Base-by-base conservation (phyloP, 2,329 filamentous ascomycete species). In the Neonectria coccinea region DNA sequence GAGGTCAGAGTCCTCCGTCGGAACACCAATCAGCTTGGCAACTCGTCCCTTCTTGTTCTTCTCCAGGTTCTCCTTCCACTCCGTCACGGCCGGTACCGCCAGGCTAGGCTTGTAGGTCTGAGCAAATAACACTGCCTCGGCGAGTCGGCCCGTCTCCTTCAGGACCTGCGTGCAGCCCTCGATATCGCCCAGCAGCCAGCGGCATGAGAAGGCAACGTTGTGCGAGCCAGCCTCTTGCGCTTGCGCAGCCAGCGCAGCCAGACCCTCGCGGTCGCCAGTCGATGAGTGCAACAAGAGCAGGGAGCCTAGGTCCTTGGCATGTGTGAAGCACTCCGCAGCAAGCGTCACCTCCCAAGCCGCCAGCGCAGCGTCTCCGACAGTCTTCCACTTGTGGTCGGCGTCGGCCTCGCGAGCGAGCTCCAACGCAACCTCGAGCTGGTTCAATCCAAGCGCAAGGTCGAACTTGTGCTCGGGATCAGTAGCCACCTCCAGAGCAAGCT, bases 301-400 rank as follows among this genome's bases (percentile, higher is more conserved):
- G 1, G 93, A 97, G 44, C 95, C 94, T 2, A 97, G 83, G 75
- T 99, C 96, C 75, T 93, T 96, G 50, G 94, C 94, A 63, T 96
- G 90, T 18, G 89, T 89, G 79, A 98, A 99, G 81, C 95, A 98
- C 79, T 98, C 93, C 53, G 96, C 91, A 0, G 96, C 96, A 2
- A 98, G 88, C 5, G 87, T 85, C 36, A 99, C 86, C 74, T 99
- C 91, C 96, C 95, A 99, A 1, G 84, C 91, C 10, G 89, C 82
- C 44, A 99, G 86, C 1, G 96, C 96, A 1, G 94, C 92, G 73
- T 99, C 96, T 65, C 96, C 96, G 5, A 99, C 93, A 4, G 89
- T 94, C 86, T 98, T 98, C 96, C 96, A 99, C 81, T 97, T 97
- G 82, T 98, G 95, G 78, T 98, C 96, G 1, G 90, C 92, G 68